Evolutionary conservation across 495 filamentous ascomycete species (phyloP).

Genomic region (Penicillium argentinense): DNA sequence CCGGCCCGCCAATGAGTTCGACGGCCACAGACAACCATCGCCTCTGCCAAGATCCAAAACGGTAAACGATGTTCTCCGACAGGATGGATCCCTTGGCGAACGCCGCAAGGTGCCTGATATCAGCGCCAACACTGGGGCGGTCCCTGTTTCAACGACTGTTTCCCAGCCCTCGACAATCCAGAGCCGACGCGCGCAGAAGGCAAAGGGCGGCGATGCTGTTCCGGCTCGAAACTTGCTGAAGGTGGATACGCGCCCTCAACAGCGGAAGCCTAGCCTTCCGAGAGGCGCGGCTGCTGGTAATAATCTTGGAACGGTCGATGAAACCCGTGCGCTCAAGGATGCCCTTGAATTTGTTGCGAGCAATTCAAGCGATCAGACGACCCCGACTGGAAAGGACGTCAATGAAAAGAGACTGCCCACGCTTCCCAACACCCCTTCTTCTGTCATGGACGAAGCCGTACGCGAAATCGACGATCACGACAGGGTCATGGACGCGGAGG

Average conservation of each 20-base stretch:
- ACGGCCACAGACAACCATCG: conserved; percentile 5
- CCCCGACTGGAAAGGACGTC: conserved; percentile 31
- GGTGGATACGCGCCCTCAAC: conserved; percentile 25
- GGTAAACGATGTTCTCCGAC: not conserved
- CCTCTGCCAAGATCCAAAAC: conserved; percentile 9
- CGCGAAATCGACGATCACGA: conserved; percentile 41
- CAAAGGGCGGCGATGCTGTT: conserved; percentile 13
- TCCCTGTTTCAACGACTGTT: conserved; percentile 6
- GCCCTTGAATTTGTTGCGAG: conserved; percentile 4
- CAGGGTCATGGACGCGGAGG: conserved; percentile 32
- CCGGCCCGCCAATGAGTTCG: conserved; percentile 20
- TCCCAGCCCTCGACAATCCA: conserved; percentile 30
- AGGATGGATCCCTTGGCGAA: conserved; percentile 3
- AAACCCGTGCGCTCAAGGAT: conserved; percentile 8
- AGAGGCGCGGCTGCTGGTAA: conserved; percentile 6
- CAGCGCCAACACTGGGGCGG: conserved; percentile 10
- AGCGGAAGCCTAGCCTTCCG: conserved; percentile 4
- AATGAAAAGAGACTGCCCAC: conserved; percentile 46
- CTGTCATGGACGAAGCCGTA: conserved; percentile 49
- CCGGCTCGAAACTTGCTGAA: conserved; percentile 27
- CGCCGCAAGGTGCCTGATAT: conserved; percentile 21
- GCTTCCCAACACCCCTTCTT: conserved; percentile 47
- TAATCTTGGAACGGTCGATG: conserved; percentile 7
- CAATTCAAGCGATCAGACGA: conserved; percentile 21
- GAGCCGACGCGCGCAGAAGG: conserved; percentile 34